These are phyloP conservation scores for Thozetella sp. DNA, from an alignment of 495 filamentous ascomycete species.

Conservation along the genomic window DNA sequence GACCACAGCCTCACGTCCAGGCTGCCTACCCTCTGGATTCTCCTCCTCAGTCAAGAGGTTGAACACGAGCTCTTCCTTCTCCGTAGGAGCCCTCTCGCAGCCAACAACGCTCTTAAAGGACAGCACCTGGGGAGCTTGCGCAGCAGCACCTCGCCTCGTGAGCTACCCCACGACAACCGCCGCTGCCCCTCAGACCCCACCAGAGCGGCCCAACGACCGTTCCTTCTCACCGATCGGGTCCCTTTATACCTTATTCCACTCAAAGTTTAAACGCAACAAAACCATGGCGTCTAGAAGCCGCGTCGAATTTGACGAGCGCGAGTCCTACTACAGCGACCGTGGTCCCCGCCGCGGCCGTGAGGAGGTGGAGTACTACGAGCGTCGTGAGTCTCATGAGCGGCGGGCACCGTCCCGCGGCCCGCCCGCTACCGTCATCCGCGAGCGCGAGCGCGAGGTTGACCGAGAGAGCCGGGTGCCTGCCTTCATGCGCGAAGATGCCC, in stretches of 20 bases:
- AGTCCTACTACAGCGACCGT: conserved; percentile 36
- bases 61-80: not conserved
- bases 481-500: conserved; percentile 39
- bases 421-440: conserved; percentile 29
- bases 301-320: conserved; percentile 42
- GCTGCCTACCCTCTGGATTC: not conserved
- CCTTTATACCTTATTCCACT: no score
- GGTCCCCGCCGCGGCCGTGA: conserved; percentile 25
- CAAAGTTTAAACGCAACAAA: not conserved
- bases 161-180: no score
- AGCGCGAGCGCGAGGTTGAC: conserved; percentile 32
- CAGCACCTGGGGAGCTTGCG: no score
- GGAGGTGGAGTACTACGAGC: not conserved
- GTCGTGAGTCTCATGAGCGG: conserved; percentile 1
- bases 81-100: not conserved
- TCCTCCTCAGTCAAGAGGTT: not conserved
- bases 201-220: no score
- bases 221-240: no score
- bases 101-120: no score
- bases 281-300: conserved; percentile 28
- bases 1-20: not conserved
- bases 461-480: conserved; percentile 32
- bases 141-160: no score
- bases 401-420: not conserved
- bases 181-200: no score